phyloP scores from a whole-genome alignment of 2,329 filamentous ascomycete species.

The Penicillium janthinellum region DNA sequence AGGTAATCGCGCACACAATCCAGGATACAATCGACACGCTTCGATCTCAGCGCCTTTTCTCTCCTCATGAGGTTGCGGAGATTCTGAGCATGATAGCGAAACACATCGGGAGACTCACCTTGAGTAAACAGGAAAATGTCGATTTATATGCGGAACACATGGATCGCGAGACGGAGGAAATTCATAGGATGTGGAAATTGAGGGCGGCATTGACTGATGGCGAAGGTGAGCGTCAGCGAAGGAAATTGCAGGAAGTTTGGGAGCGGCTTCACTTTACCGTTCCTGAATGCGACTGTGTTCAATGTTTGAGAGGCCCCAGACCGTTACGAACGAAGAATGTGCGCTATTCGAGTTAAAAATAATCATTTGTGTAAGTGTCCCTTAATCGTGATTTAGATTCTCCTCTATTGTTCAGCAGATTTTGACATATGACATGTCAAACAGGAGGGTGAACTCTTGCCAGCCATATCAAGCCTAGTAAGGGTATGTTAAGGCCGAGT shows the following conservation, averaged over 20 bases:
- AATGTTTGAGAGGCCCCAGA: background rate
- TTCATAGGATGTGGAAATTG: background rate
- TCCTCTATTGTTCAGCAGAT: too few species aligned
- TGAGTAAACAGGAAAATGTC: background rate
- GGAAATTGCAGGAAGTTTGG: background rate
- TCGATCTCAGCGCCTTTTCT: background rate
- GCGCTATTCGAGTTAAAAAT: background rate
- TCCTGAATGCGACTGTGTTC: background rate
- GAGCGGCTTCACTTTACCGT: conserved; percentile 3
- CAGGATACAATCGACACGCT: background rate
- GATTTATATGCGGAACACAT: conserved; percentile 2
- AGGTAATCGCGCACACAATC: conserved; percentile 1
- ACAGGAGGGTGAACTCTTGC: too few species aligned
- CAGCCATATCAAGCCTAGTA: too few species aligned
- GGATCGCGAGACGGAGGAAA: background rate
- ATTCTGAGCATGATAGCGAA: conserved; percentile 1
- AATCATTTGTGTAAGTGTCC: background rate
- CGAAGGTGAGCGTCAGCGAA: background rate
- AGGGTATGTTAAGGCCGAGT: too few species aligned
- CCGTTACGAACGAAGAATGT: background rate
- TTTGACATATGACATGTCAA: too few species aligned
- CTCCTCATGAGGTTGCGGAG: background rate
- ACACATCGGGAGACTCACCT: background rate
- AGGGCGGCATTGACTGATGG: background rate
- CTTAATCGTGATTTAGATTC: too few species aligned